Evolutionary conservation across 805 yeast species (phyloP), one percentile per base, ranked within the genome.

Genomic region (Clavispora asparagi): DNA sequence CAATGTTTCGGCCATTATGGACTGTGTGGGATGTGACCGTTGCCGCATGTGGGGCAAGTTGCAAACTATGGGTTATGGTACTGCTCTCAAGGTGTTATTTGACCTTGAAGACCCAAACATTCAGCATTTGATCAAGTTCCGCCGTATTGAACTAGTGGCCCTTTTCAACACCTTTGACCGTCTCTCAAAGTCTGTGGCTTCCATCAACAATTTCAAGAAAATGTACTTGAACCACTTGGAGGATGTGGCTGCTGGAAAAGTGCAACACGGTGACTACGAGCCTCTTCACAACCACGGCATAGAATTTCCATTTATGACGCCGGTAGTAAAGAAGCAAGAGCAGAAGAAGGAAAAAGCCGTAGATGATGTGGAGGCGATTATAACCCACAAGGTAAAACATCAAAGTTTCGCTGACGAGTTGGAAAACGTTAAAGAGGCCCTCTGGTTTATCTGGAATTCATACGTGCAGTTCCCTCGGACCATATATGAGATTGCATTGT

Each of bases 21-120:
- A 92, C 64, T 94, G 99, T 70, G 98, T 94, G 36, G 97, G 96
- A 33, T 94, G 99, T 71, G 99, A 94, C 63, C 77, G 97, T 61
- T 94, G 99, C 65, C 79, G 97, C 59, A 73, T 94, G 67, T 94
- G 99, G 99, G 99, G 99, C 9, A 94, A 94, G 65, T 79, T 94
- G 28, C 99, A 94, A 70, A 89, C 96, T 1, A 88, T 94, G 13
- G 99, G 99, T 17, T 94, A 94, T 64, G 99, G 97, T 16, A 94
- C 99, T 8, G 95, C 97, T 1, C 77, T 94, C 59, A 94, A 94
- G 64, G 78, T 92, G 23, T 71, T 94, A 48, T 89, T 94, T 63
- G 98, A 92, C 63, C 78, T 82, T 37, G 76, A 71, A 44, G 75
- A 74, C 49, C 76, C 79, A 23, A 73, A 72, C 42, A 74, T 74